These are phyloP conservation scores for Polygonum aviculare DNA, from an alignment of 148 eudicot species.

Conservation along the genomic window DNA sequence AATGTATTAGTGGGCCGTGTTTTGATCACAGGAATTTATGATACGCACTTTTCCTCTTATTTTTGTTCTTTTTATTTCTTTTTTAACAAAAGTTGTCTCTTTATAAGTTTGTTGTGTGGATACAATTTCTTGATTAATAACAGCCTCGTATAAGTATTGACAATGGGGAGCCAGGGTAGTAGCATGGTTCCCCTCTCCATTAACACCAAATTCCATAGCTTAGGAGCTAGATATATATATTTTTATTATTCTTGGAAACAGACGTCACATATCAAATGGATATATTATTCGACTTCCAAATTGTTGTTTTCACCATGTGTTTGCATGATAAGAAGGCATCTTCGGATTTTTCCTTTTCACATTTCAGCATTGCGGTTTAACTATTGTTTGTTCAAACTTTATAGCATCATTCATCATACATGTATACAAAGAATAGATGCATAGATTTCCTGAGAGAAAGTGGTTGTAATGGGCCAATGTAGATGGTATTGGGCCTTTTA, in stretches of 20 bases:
- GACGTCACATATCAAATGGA: neutral
- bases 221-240: neutral
- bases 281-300: neutral
- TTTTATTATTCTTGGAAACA: neutral
- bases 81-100: neutral
- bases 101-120: neutral
- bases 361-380: neutral
- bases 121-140: neutral
- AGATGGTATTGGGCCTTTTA: neutral
- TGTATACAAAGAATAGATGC: too few species aligned
- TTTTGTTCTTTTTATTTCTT: neutral
- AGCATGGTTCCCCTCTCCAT: conserved; percentile 2
- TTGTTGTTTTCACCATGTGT: neutral
- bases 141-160: neutral
- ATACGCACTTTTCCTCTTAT: too few species aligned
- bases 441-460: neutral
- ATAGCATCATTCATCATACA: neutral
- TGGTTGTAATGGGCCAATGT: neutral
- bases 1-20: too few species aligned
- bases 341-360: neutral
- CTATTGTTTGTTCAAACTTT: neutral
- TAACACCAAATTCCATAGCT: neutral
- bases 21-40: too few species aligned
- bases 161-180: neutral
- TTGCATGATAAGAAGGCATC: neutral